Evolutionary conservation across 371 early-diverging fungal genomes (phyloP).

Genomic region (Apophysomyces variabilis): DNA sequence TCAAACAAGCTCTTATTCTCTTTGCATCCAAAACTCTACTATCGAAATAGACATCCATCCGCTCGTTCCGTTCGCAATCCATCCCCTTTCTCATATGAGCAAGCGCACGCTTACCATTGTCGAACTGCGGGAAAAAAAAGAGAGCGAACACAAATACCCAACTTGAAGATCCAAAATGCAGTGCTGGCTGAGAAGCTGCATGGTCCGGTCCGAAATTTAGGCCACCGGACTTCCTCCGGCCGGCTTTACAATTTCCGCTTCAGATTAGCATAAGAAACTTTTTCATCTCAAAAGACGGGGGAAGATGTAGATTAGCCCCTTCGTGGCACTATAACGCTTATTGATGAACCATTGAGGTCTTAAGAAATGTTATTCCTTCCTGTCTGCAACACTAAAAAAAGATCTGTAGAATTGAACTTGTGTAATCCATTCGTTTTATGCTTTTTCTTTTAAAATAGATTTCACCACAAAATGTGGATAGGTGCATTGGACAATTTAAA

Average conservation of each 20-base stretch:
- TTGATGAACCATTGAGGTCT: no score
- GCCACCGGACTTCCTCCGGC: neutral
- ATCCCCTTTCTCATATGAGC: neutral
- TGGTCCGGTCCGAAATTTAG: neutral
- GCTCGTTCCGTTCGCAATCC: neutral
- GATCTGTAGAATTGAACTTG: no score
- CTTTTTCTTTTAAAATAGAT: no score
- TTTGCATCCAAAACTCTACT: neutral
- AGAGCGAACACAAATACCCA: conserved; percentile 7
- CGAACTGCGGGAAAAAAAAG: conserved; percentile 7
- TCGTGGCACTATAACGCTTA: no score
- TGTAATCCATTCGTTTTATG: no score
- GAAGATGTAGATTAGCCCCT: no score
- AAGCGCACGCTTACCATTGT: conserved; percentile 4
- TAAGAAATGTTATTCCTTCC: no score
- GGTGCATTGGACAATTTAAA: neutral
- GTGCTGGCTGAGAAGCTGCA: neutral
- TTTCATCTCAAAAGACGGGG: no score
- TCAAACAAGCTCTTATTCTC: neutral
- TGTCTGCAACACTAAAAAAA: no score
- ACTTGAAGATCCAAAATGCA: neutral
- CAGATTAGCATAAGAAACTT: no score
- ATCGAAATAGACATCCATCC: neutral
- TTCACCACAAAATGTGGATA: no score
- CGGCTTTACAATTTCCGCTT: neutral